These are phyloP conservation scores for Ceratobasidium sp. DNA, from an alignment of 1,284 basidiomycete genomes.

Conservation along the genomic window DNA sequence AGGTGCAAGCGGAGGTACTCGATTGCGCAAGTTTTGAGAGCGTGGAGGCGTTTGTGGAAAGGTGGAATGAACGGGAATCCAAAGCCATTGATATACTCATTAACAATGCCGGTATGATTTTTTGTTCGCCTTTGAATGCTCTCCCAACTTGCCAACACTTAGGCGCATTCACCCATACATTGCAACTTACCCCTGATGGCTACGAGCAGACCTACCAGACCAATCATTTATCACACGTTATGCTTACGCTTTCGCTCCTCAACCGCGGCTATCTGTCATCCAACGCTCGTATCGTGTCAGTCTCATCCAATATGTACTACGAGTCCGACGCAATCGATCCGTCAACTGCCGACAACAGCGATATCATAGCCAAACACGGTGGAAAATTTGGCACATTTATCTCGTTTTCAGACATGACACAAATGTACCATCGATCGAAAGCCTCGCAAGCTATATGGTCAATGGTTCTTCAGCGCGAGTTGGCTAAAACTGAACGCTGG, in stretches of 20 bases:
- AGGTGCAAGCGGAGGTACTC: slow-evolving; percentile 33
- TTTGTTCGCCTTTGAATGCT: neutral
- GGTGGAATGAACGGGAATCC: slow-evolving; percentile 37
- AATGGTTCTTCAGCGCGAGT: slow-evolving; percentile 26
- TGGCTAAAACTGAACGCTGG: slow-evolving; percentile 12
- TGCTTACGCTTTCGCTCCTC: slow-evolving; percentile 38
- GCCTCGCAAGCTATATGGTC: slow-evolving; percentile 38
- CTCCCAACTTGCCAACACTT: neutral
- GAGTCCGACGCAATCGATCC: slow-evolving; percentile 14
- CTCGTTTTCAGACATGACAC: slow-evolving; percentile 8
- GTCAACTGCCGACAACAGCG: slow-evolving; percentile 14
- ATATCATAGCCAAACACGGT: slow-evolving; percentile 26
- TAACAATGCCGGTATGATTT: slow-evolving; percentile 40
- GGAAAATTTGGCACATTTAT: neutral
- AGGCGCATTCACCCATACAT: neutral
- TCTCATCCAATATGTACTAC: slow-evolving; percentile 33
- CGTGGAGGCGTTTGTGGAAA: slow-evolving; percentile 24
- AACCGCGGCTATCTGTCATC: slow-evolving; percentile 11
- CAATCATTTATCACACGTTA: slow-evolving; percentile 35
- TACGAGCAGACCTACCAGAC: slow-evolving; percentile 38
- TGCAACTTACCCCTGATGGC: slow-evolving; percentile 30
- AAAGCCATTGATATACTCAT: slow-evolving; percentile 38
- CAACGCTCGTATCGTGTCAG: neutral
- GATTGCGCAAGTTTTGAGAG: slow-evolving; percentile 37
- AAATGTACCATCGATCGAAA: slow-evolving; percentile 36